Evolutionary conservation across 2,329 filamentous ascomycete species (phyloP).

Genomic region (Elsinoe perseae): DNA sequence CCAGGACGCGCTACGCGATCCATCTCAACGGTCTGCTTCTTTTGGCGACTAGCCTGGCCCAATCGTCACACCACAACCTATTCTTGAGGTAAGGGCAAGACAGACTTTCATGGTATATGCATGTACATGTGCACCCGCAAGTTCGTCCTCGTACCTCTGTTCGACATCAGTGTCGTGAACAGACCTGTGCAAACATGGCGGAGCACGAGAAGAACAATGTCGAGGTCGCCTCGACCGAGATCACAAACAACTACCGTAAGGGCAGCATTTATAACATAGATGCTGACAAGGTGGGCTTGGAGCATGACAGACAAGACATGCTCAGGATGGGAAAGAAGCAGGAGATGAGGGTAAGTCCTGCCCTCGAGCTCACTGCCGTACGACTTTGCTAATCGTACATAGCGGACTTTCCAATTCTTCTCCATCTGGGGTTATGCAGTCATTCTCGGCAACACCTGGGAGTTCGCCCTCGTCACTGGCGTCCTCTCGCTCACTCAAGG

Average conservation of each 20-base stretch:
- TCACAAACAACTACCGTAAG: neutral
- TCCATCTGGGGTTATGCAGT: conserved; percentile 48
- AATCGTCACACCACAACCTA: neutral
- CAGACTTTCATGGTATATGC: neutral
- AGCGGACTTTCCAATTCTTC: conserved; percentile 45
- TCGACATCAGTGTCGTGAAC: neutral
- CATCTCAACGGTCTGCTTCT: conserved; percentile 1
- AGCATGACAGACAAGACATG: conserved; percentile 36
- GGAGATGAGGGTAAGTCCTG: conserved; percentile 33
- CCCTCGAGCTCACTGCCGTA: neutral
- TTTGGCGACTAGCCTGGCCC: neutral
- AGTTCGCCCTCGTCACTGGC: conserved; percentile 28
- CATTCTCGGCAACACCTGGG: conserved; percentile 49
- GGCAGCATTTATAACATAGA: neutral
- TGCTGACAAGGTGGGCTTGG: conserved; percentile 19
- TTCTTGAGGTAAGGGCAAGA: neutral
- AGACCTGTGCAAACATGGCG: neutral
- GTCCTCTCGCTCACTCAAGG: conserved; percentile 16
- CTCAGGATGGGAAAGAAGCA: conserved; percentile 44
- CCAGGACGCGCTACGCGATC: conserved; percentile 3
- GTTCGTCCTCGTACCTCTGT: neutral
- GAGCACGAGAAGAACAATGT: neutral
- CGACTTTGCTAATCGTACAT: neutral
- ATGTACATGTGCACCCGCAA: neutral
- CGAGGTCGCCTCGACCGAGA: neutral